These are phyloP conservation scores for Colletotrichum sp. DNA, from an alignment of 2,329 filamentous ascomycete genomes.

Conservation along the genomic window DNA sequence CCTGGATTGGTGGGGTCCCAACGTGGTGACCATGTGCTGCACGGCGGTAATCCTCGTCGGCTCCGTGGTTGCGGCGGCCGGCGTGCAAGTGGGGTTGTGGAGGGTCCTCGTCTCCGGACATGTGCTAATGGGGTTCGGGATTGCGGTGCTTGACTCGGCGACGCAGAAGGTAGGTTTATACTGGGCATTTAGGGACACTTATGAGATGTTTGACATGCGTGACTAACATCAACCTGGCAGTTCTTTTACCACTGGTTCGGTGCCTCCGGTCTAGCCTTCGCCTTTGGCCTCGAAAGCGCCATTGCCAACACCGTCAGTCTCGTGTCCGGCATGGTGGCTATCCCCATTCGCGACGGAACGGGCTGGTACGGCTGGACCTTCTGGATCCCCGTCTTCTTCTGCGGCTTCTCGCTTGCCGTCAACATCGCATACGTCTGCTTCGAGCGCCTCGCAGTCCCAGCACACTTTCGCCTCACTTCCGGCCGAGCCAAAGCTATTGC, in stretches of 20 bases:
- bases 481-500: conserved; percentile 20
- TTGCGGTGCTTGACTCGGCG: conserved; percentile 26
- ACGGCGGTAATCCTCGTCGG: conserved; percentile 25
- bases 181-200: neutral
- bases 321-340: conserved; percentile 27
- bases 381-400: conserved; percentile 28
- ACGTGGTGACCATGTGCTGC: conserved; percentile 26
- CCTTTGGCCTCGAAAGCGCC: conserved; percentile 27
- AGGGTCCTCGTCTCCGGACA: conserved; percentile 24
- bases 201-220: neutral
- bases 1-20: conserved; percentile 29
- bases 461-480: conserved; percentile 12
- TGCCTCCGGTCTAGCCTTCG: conserved; percentile 25
- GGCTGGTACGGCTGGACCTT: conserved; percentile 29
- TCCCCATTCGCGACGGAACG: conserved; percentile 25
- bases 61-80: conserved; percentile 25
- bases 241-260: conserved; percentile 31
- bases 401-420: conserved; percentile 19
- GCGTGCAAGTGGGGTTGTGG: conserved; percentile 23
- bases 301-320: conserved; percentile 25
- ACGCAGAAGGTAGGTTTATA: conserved; percentile 21
- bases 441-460: conserved; percentile 20
- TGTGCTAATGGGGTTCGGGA: conserved; percentile 28
- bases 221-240: neutral
- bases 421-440: conserved; percentile 27